A percentile compares a stretch with the other conserved stretches of the same genome.
Conservation (phyloP, 257 asterid genomes). For the Avicennia marina region DNA sequence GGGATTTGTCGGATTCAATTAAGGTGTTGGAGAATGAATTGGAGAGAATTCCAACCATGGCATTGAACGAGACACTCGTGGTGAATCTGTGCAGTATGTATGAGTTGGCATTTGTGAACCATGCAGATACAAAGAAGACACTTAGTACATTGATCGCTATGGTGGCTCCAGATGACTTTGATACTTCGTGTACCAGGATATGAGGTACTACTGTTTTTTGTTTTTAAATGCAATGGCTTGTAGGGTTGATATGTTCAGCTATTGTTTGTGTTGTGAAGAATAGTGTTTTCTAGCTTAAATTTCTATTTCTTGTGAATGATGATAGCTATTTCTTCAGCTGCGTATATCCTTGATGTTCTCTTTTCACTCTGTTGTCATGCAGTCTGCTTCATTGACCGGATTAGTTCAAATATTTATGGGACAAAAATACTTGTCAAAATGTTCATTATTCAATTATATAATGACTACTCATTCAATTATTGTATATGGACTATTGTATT, state of each 20-base stretch:
- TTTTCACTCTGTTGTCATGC: background rate
- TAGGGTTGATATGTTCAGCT: constrained; percentile 16
- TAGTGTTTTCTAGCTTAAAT: too few relatives aligned
- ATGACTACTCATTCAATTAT: too few relatives aligned
- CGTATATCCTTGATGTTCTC: too few relatives aligned
- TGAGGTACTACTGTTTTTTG: constrained; percentile 53
- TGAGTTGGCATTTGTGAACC: constrained; percentile 92
- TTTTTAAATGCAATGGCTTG: constrained; percentile 12
- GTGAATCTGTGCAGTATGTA: constrained; percentile 97
- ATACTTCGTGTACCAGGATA: constrained; percentile 74
- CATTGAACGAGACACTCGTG: constrained; percentile 82
- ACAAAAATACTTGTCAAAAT: background rate
- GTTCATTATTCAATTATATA: too few relatives aligned
- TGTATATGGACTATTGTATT: background rate
- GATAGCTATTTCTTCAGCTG: background rate
- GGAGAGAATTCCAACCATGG: constrained; percentile 91
- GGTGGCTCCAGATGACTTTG: constrained; percentile 98
- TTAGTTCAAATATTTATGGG: background rate
- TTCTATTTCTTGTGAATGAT: constrained; percentile 4
- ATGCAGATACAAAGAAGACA: constrained; percentile 78
- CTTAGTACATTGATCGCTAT: constrained; percentile 92
- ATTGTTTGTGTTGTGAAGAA: constrained; percentile 21
- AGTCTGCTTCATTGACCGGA: background rate
- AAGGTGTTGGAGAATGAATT: constrained; percentile 88
- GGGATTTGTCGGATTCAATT: constrained; percentile 91